These are phyloP conservation scores for Epichloe amarillans DNA, from an alignment of 2,329 filamentous ascomycete species.

Conservation along the genomic window DNA sequence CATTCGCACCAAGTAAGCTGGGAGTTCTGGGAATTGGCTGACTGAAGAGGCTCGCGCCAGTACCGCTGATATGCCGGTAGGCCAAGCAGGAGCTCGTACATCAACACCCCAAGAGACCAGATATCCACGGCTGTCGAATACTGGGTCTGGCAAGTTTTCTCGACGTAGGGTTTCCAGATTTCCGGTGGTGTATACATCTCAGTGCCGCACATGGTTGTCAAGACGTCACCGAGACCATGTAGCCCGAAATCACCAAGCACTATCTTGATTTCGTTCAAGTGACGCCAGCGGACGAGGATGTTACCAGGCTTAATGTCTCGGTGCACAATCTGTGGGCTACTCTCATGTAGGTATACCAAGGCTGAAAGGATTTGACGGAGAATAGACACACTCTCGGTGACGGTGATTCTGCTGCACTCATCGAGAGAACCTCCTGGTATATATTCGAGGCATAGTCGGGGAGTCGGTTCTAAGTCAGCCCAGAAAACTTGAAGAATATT, in stretches of 20 bases:
- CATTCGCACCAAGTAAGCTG: slow-evolving; percentile 1
- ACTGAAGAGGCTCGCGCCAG: background rate
- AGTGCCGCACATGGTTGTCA: slow-evolving; percentile 37
- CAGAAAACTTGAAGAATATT: background rate
- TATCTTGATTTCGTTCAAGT: background rate
- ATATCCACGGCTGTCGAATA: slow-evolving; percentile 85
- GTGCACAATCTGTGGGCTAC: slow-evolving; percentile 51
- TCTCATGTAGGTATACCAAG: slow-evolving; percentile 9
- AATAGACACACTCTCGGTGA: slow-evolving; percentile 7
- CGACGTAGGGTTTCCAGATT: background rate
- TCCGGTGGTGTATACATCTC: background rate
- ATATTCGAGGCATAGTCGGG: slow-evolving; percentile 8
- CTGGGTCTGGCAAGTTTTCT: background rate
- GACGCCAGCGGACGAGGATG: slow-evolving; percentile 48
- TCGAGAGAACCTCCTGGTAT: slow-evolving; percentile 6
- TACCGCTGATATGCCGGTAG: background rate
- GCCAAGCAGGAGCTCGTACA: slow-evolving; percentile 1
- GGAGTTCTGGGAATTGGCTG: background rate
- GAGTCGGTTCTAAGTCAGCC: background rate
- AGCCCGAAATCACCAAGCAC: background rate
- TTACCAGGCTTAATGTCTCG: slow-evolving; percentile 91
- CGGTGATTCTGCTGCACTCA: slow-evolving; percentile 1
- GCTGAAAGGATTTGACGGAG: slow-evolving; percentile 8
- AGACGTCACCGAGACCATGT: slow-evolving; percentile 43
- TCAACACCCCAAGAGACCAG: slow-evolving; percentile 81